Conservation (phyloP, 2,329 filamentous ascomycete species). For the Rhytidhysteron rufulum region DNA sequence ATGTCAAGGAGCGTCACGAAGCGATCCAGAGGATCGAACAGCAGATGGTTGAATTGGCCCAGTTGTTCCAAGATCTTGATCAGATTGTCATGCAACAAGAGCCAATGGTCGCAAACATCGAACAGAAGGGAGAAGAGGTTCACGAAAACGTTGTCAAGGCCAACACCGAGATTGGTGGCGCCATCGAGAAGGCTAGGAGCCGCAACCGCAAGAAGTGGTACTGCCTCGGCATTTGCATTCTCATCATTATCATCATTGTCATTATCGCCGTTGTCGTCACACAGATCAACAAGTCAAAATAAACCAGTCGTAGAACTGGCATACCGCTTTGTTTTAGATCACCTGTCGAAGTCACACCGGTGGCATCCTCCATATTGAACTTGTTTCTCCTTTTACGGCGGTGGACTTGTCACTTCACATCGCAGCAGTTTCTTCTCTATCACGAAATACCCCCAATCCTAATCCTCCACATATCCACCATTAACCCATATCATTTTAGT, state of each 20-base stretch:
- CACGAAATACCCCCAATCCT: neutral
- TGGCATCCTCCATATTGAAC: too few species aligned
- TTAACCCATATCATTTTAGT: slow-evolving; percentile 14
- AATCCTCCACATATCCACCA: slow-evolving; percentile 10
- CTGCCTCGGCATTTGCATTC: slow-evolving; percentile 68
- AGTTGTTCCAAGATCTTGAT: slow-evolving; percentile 88
- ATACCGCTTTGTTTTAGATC: too few species aligned
- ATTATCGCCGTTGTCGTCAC: slow-evolving; percentile 35
- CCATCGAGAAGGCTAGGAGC: slow-evolving; percentile 70
- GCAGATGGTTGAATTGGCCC: slow-evolving; percentile 80
- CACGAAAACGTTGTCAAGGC: slow-evolving; percentile 80
- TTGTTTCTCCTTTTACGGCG: too few species aligned
- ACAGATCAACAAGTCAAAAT: slow-evolving; percentile 20
- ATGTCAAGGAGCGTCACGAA: slow-evolving; percentile 77
- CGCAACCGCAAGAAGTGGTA: slow-evolving; percentile 91
- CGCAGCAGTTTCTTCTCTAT: too few species aligned
- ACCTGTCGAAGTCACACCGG: too few species aligned
- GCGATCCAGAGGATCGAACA: slow-evolving; percentile 89
- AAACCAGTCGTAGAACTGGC: too few species aligned
- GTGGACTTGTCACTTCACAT: too few species aligned
- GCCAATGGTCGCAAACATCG: slow-evolving; percentile 72
- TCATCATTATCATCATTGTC: slow-evolving; percentile 38
- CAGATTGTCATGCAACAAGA: slow-evolving; percentile 84
- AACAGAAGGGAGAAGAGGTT: slow-evolving; percentile 82
- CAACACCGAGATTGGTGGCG: slow-evolving; percentile 77